Evolutionary conservation across 202 grass and related monocot species (phyloP), one percentile per base, ranked within the genome.

Genomic region (Schoenoplectus tabernaemontani): DNA sequence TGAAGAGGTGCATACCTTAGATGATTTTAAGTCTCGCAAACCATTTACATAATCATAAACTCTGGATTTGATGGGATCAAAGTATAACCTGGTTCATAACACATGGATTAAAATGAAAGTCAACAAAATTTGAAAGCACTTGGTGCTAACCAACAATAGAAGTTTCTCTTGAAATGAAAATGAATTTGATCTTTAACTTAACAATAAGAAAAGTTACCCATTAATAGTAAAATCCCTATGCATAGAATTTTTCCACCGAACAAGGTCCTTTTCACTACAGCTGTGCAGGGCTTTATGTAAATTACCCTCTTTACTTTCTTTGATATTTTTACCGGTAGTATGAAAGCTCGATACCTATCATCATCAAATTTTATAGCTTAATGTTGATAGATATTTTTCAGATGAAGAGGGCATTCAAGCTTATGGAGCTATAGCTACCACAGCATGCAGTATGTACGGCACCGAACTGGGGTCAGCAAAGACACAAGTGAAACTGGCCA

Each of bases 31-130:
- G 86, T 97, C 91, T 65, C 46, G 86, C 59, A 97, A 76, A 88
- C 94, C 94, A 86, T 91, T 88, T 77, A 97, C 89, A 87, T 97
- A 97, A 89, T 93, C 94, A 77, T 97, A 92, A 62, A 97, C 87
- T 71, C 1, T 88, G 72, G 9, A 28, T 38, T 87, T 79, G 82
- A 81, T 33, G 0, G 94, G 91, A 80, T 97, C 91, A 82, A 89
- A 97, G 56, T 92, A 93, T 85, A 97, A 87, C 58, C 91, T 97
- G 89, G 53, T 59, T 83, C 44, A 48, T 60, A 79, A 84, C 41
- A 66, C 24, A 43, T 30, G 66, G 9, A 24, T 57, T 26, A n/a
- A 72, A 43, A 83, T 79, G 15, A 62, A 53, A 72, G 61, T 9
- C 12, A 60, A 22, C 59, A 23, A 58, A 44, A 59, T 59, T 59